These are phyloP conservation scores for Reticulascus tulasneorum DNA, from an alignment of 2,329 filamentous ascomycete genomes.

Conservation along the genomic window DNA sequence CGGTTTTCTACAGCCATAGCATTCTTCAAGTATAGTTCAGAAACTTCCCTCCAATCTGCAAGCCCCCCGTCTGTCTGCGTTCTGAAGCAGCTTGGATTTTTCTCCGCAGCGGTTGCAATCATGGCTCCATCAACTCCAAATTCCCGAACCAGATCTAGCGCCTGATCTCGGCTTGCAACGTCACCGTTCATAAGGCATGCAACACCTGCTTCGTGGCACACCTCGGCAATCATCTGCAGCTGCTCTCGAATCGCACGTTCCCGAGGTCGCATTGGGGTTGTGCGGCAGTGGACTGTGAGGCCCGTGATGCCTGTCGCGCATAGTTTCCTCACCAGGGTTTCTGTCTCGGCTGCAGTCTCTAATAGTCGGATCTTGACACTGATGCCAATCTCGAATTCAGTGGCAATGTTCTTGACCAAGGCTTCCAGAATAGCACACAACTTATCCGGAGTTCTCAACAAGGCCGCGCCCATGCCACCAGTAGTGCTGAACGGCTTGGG, in stretches of 20 bases:
- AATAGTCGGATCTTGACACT: slow-evolving; percentile 95
- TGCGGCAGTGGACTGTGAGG: slow-evolving; percentile 91
- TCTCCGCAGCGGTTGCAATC: slow-evolving; percentile 92
- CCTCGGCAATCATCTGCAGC: slow-evolving; percentile 73
- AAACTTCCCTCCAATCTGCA: slow-evolving; percentile 72
- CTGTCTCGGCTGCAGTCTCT: slow-evolving; percentile 70
- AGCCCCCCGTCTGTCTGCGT: slow-evolving; percentile 63
- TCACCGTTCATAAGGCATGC: slow-evolving; percentile 97
- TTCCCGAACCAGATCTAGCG: slow-evolving; percentile 65
- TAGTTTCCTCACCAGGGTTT: slow-evolving; percentile 70
- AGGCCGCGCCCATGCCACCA: slow-evolving; percentile 92
- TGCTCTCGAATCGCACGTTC: slow-evolving; percentile 85
- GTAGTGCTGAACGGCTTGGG: slow-evolving; percentile 93
- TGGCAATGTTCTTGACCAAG: slow-evolving; percentile 73
- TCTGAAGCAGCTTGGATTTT: slow-evolving; percentile 86
- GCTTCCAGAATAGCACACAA: slow-evolving; percentile 79
- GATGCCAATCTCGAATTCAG: slow-evolving; percentile 82
- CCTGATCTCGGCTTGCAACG: slow-evolving; percentile 71
- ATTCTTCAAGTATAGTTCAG: slow-evolving; percentile 68
- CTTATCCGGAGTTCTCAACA: slow-evolving; percentile 79
- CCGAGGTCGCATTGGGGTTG: slow-evolving; percentile 88
- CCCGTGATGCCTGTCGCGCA: slow-evolving; percentile 87
- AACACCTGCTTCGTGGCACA: slow-evolving; percentile 81
- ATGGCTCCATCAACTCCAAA: slow-evolving; percentile 91
- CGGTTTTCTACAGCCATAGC: slow-evolving; percentile 78